Evolutionary conservation across 1,284 basidiomycete species (phyloP), one percentile per base, ranked within the genome.

Genomic region (Microbotryomycetes sp.): DNA sequence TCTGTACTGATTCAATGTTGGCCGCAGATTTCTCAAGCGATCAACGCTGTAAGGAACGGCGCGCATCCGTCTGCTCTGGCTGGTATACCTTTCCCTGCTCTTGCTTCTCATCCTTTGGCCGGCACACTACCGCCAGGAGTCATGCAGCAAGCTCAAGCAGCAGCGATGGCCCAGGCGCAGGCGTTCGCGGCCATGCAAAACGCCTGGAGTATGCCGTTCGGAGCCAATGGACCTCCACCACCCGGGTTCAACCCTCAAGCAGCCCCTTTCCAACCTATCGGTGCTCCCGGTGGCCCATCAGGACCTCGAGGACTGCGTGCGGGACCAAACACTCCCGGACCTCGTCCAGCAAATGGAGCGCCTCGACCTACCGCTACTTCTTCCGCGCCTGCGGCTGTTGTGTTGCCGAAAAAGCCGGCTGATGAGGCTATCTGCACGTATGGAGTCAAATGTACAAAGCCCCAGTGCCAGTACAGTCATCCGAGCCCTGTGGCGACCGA

Each of bases 401-500:
- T 52, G 13, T 72, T 78, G 9, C 78, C 78, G 16, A 71, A 71
- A 45, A 76, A 76, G 61, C 79, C 79, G 5, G 60, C 70, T 5
- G 74, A 75, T n/a, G 74, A 73, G 24, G 74, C 74, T 18, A 78
- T 97, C 23, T 97, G 92, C 83, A 93, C 93, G 77, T 96, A 87
- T 69, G 84, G 82, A 5, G 80, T 86, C 24, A 92, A 91, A 68
- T 97, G 92, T 76, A 87, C 85, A 54, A 93, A 94, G 75, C 80
- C 87, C 0, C 79, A 85, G 54, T 97, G 92, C 75, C 81, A 85
- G 21, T 96, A 84, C 76, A 89, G 88, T 11, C 92, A 97, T 75
- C 90, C 92, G 3, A 90, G 88, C 5, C 91, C 92, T 16, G 89
- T 90, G 0, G 91, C 92, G 2, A 92, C 91, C 28, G 79, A 84